Percentiles rank a stretch among this genome's conserved stretches.
These are phyloP conservation scores for Leersia perrieri DNA, from an alignment of 176 grass and related monocot genomes.

Conservation along the genomic window DNA sequence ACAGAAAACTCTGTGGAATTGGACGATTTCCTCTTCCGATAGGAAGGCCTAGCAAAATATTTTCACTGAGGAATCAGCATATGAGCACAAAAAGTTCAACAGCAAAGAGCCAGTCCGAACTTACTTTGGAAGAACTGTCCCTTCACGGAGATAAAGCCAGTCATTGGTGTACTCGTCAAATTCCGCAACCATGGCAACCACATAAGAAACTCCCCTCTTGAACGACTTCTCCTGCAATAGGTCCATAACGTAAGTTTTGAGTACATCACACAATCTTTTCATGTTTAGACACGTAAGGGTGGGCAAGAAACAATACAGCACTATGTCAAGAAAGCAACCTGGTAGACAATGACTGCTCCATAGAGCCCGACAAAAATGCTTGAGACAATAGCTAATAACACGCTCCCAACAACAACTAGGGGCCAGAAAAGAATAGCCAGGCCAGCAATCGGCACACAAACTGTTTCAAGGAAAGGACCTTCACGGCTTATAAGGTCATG, in stretches of 20 bases:
- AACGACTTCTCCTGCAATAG: conserved; percentile 71
- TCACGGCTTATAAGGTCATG: conserved; percentile 87
- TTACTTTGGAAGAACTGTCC: conserved; percentile 85
- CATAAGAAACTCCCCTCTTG: conserved; percentile 66
- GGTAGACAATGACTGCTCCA: conserved; percentile 78
- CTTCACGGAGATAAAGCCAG: conserved; percentile 93
- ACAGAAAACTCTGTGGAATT: conserved; percentile 64
- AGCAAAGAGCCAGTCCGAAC: neutral
- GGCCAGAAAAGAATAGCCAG: conserved; percentile 91
- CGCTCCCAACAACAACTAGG: conserved; percentile 75
- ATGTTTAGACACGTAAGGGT: neutral
- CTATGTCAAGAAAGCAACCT: conserved; percentile 41
- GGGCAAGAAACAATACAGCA: neutral
- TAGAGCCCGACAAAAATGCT: conserved; percentile 96
- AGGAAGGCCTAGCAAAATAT: conserved; percentile 54
- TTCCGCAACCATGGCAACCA: conserved; percentile 82
- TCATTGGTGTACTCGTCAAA: conserved; percentile 98
- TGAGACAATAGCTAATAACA: conserved; percentile 72
- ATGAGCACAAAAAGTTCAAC: neutral
- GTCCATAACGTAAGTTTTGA: neutral
- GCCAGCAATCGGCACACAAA: conserved; percentile 83
- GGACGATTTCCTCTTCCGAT: conserved; percentile 64
- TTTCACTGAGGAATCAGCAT: neutral
- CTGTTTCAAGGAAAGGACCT: conserved; percentile 81
- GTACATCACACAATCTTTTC: neutral